Percentiles rank a stretch among this genome's conserved stretches.
phyloP scores from a whole-genome alignment of 345 rosid genomes.

The Eucalyptus erythrocorys region DNA sequence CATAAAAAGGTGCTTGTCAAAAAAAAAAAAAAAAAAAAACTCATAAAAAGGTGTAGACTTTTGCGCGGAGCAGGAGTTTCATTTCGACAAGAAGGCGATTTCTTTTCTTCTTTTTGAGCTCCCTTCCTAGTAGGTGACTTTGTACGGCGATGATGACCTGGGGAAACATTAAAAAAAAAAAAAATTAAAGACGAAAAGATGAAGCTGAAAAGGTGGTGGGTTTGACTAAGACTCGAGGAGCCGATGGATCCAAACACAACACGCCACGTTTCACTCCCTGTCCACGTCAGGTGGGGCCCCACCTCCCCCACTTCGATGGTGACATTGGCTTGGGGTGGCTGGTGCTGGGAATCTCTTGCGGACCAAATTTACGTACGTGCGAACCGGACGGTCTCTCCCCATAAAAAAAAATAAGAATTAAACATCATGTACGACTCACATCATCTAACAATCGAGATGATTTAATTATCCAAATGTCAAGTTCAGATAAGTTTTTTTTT shows the following conservation, averaged over 20 bases:
- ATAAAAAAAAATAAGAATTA: too few species aligned
- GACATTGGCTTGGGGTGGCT: not conserved
- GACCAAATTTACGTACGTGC: not conserved
- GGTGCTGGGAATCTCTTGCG: not conserved
- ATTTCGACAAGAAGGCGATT: not conserved
- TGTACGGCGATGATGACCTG: not conserved
- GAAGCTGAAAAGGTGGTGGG: not conserved
- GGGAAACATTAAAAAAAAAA: not conserved
- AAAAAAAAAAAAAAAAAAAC: too few species aligned
- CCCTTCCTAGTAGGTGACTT: not conserved
- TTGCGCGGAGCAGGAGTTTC: not conserved
- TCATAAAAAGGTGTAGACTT: not conserved
- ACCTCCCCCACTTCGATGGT: fast-evolving
- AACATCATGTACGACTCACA: not conserved
- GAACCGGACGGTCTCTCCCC: not conserved
- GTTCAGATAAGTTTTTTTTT: not conserved
- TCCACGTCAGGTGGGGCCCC: not conserved
- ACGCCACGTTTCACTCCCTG: not conserved
- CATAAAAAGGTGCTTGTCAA: not conserved
- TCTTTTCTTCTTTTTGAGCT: too few species aligned
- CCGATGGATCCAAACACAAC: not conserved
- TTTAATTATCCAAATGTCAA: too few species aligned
- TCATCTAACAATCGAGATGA: not conserved
- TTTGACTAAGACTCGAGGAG: not conserved
- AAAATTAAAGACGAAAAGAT: not conserved